These are phyloP conservation scores for Blastobotrys muscicola DNA, from an alignment of 805 yeast species.

Conservation along the genomic window DNA sequence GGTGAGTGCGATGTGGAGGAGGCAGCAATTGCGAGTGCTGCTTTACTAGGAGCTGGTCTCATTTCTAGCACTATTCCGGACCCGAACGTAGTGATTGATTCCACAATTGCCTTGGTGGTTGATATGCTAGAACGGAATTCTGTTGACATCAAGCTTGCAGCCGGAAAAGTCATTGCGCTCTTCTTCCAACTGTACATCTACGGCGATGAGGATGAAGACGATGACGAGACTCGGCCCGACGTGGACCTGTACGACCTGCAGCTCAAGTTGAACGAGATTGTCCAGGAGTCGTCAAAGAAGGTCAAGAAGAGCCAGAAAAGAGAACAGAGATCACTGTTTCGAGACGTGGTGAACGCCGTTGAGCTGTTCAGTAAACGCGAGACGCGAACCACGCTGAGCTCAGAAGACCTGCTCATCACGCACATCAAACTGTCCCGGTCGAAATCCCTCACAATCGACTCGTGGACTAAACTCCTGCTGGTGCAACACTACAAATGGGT, in stretches of 20 bases:
- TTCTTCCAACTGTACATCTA: constrained; percentile 43
- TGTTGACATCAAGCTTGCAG: constrained; percentile 43
- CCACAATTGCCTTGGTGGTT: constrained; percentile 33
- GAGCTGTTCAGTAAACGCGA: constrained; percentile 30
- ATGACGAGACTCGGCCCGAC: constrained; percentile 41
- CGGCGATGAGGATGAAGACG: constrained; percentile 32
- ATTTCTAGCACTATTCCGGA: constrained; percentile 22
- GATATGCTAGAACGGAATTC: constrained; percentile 36
- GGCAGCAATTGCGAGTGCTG: constrained; percentile 20
- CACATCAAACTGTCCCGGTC: constrained; percentile 20
- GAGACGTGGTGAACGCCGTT: constrained; percentile 46
- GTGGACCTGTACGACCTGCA: constrained; percentile 29
- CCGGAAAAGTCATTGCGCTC: constrained; percentile 47
- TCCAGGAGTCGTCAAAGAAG: constrained; percentile 45
- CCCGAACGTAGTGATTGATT: constrained; percentile 35
- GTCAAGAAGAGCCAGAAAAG: constrained; percentile 55
- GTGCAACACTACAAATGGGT: constrained; percentile 29
- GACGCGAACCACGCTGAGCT: constrained; percentile 19
- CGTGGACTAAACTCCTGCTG: constrained; percentile 27
- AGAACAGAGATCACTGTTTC: constrained; percentile 48
- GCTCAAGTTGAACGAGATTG: constrained; percentile 25
- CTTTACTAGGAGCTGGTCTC: constrained; percentile 23
- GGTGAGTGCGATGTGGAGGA: constrained; percentile 14
- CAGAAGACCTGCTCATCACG: constrained; percentile 18
- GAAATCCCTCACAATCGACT: constrained; percentile 21